Base-by-base conservation (phyloP, 306 rosid genomes). In the Notholithocarpus densiflorus region DNA sequence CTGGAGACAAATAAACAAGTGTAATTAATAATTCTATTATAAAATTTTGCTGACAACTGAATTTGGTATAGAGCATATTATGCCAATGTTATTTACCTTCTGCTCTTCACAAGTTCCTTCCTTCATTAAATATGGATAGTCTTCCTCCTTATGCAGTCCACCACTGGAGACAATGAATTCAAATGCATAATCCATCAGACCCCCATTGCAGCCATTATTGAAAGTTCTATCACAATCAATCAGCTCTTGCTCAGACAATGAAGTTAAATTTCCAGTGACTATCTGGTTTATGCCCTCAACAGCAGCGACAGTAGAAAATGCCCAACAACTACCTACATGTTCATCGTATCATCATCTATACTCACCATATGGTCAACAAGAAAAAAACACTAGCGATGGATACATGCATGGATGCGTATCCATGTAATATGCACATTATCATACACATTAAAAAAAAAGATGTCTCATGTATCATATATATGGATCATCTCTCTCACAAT, bases 41-140 rank as follows among this genome's bases (percentile, higher is more conserved):
- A 37, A 29, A 64, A 64, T 9, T 62, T 62, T 17, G 2, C 29
- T 64, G 7, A 31, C 45, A 29, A 34, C 3, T 29, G 20, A 64
- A 17, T 27, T 26, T 27, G 29, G 69, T 1, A 26, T 29, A 14
- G 13, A 62, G 19, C 21, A 62, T 3, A 6, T 27, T 62, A 15
- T 5, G 11, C 19, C 10, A 7, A 17, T 7, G 19, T 31, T 5
- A 19, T 19, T 48, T 85, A 92, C 99, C 97, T 88, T 95, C 66
- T 75, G 83, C 84, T 83, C 88, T 65, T 88, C 97, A 54, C 99
- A 93, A 52, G 84, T 89, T 59, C 98, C 96, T 91, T 96, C 97
- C 43, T 90, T 94, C 99, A 96, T 93, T 2, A 90, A 79, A 80
- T 91, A 91, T 73, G 97, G 97, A 76, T 91, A 91, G 71, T 89